phyloP scores from a whole-genome alignment of 148 eudicot genomes.

The Cornus controversa region DNA sequence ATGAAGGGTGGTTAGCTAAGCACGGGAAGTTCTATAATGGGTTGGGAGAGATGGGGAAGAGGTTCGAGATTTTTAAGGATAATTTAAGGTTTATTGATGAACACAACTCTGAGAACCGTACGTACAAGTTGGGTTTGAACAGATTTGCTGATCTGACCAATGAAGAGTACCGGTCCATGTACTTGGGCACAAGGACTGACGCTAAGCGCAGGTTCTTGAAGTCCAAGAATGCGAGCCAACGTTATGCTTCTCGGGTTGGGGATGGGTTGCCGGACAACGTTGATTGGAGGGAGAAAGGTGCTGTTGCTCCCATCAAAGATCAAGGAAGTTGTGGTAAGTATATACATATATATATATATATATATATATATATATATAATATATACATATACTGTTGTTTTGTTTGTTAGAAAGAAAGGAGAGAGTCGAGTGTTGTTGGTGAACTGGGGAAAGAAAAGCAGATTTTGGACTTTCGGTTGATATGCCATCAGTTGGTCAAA shows the following conservation, averaged over 20 bases:
- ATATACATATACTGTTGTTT: too few relatives aligned
- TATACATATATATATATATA: too few relatives aligned
- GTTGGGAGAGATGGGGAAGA: conserved; percentile 39
- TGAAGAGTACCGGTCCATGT: conserved; percentile 65
- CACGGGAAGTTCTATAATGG: conserved; percentile 73
- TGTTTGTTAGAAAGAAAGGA: too few relatives aligned
- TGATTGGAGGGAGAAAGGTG: conserved; percentile 80
- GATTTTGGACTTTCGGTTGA: background rate
- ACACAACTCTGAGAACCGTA: conserved; percentile 48
- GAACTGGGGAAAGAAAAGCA: background rate
- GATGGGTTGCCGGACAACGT: conserved; percentile 62
- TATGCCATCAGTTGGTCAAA: too few relatives aligned
- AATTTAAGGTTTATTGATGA: conserved; percentile 72
- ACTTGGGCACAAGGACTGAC: conserved; percentile 58
- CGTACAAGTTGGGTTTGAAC: conserved; percentile 69
- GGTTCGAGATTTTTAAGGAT: conserved; percentile 70
- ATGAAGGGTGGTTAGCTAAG: conserved; percentile 57
- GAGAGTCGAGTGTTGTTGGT: background rate
- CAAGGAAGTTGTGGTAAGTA: conserved; percentile 81
- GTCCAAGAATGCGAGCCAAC: conserved; percentile 40
- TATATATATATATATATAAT: too few relatives aligned
- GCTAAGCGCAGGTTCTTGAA: conserved; percentile 35
- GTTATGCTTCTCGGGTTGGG: conserved; percentile 48
- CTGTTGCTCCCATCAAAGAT: conserved; percentile 74
- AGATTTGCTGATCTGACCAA: conserved; percentile 82